phyloP scores from a whole-genome alignment of 768 basidiomycete genomes.

The Clitopilus hobsonii region DNA sequence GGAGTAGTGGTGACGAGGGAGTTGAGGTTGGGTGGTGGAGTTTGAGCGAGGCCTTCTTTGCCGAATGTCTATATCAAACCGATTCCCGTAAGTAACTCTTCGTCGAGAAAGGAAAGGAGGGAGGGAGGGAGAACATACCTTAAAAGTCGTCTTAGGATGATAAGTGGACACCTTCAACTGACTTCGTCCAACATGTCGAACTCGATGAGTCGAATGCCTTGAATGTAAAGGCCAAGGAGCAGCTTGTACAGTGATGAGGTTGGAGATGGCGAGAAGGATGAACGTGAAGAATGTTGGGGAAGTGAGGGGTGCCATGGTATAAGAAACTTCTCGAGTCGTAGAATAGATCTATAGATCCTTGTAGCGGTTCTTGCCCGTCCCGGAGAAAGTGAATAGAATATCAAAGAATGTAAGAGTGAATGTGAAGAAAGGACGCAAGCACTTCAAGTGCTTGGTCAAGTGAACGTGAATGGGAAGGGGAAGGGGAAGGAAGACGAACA shows the following conservation, averaged over 20 bases:
- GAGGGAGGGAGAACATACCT: slow-evolving; percentile 10
- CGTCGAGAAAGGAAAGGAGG: background rate
- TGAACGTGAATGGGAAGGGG: slow-evolving; percentile 6
- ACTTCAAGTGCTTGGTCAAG: slow-evolving; percentile 8
- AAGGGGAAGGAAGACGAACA: slow-evolving; percentile 5
- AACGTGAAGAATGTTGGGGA: slow-evolving; percentile 20
- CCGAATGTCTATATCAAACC: slow-evolving; percentile 15
- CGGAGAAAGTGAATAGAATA: background rate
- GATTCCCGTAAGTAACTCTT: background rate
- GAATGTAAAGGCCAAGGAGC: slow-evolving; percentile 25
- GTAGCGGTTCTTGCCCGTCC: background rate
- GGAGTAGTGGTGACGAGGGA: background rate
- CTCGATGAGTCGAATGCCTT: slow-evolving; percentile 25
- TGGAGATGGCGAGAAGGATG: slow-evolving; percentile 18
- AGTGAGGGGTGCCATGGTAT: background rate
- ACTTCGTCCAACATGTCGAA: slow-evolving; percentile 20
- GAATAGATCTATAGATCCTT: background rate
- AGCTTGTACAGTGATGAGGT: slow-evolving; percentile 16
- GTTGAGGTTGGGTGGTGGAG: background rate
- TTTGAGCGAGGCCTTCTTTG: slow-evolving; percentile 8
- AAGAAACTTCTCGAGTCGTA: too few species aligned
- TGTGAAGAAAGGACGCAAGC: slow-evolving; percentile 5
- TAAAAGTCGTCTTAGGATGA: slow-evolving; percentile 19
- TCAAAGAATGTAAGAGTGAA: slow-evolving; percentile 27
- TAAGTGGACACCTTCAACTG: slow-evolving; percentile 18